phyloP scores from a whole-genome alignment of 495 filamentous ascomycete genomes.

The Opeltia flavorubescens region DNA sequence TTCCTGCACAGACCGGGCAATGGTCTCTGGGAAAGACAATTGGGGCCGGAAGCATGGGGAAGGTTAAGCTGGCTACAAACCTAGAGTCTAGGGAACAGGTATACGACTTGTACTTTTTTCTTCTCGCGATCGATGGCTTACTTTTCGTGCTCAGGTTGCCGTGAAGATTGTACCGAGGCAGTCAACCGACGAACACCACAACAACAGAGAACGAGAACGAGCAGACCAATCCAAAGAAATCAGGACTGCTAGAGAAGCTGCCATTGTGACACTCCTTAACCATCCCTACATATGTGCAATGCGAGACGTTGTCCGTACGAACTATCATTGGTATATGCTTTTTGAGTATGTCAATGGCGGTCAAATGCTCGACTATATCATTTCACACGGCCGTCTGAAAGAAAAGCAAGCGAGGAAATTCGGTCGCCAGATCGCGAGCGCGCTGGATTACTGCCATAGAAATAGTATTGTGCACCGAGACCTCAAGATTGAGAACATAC shows the following conservation, averaged over 20 bases:
- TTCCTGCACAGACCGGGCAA: constrained; percentile 68
- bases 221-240: constrained; percentile 95
- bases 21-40: constrained; percentile 96
- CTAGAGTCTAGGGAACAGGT: constrained; percentile 72
- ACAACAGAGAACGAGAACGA: constrained; percentile 63
- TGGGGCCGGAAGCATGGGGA: constrained; percentile 94
- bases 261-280: constrained; percentile 87
- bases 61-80: constrained; percentile 78
- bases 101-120: constrained; percentile 15
- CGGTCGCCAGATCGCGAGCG: constrained; percentile 90
- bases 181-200: constrained; percentile 74
- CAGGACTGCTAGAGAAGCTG: constrained; percentile 87
- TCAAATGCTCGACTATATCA: constrained; percentile 99
- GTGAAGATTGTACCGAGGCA: constrained; percentile 95
- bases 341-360: constrained; percentile 99
- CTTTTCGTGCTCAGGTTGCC: constrained; percentile 49
- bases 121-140: not conserved
- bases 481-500: constrained; percentile 97
- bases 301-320: constrained; percentile 86
- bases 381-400: constrained; percentile 92
- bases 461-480: constrained; percentile 98
- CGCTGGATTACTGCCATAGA: constrained; percentile 96
- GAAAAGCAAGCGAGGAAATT: constrained; percentile 99
- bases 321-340: constrained; percentile 99
- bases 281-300: constrained; percentile 97